Evolutionary conservation across 2,329 filamentous ascomycete species (phyloP), one percentile per base, ranked within the genome.

Genomic region (Tolypocladium ophioglossoides): DNA sequence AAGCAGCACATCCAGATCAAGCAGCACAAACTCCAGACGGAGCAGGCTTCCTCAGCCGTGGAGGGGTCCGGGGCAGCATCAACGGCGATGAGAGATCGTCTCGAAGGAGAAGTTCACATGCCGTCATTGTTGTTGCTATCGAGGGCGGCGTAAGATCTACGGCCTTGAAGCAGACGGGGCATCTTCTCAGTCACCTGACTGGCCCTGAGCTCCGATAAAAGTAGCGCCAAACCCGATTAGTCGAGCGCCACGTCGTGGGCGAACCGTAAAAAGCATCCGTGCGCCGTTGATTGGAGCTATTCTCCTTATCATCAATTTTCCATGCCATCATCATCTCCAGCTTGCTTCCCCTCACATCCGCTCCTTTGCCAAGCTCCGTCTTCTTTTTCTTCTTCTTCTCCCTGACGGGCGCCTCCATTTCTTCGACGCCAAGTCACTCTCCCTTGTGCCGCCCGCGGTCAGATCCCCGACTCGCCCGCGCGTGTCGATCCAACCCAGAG

Each of bases 311-410:
- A 38, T 58, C 35, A 49, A 39, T 57, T 47, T 54, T 44, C 40
- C 32, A 12, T 51, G 34, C n/a, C 35, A 30, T 39, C 32, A 27
- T 39, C 49, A n/a, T 16, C 49, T 11, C 12, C 32, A 40, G 27
- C 49, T n/a, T n/a, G n/a, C 22, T 54, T 47, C 54, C 54, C 50
- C 62, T 56, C 55, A 57, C 58, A 60, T 65, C 63, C 64, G 46
- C 61, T 66, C 63, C 61, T 66, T 63, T 39, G 30, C 60, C 52
- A 27, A 40, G 22, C 34, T 10, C 16, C 44, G 7, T 48, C 27
- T 48, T 20, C 24, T 11, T 20, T 32, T 48, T 20, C 44, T 48
- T 14, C 44, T 11, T 47, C 35, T 8, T 20, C 6, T 32, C 44
- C 18, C 27, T 48, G 44, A 34, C 27, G 18, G 18, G 18, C 44